Base-by-base conservation (phyloP, 2,329 filamentous ascomycete genomes). In the Kalmusia sp. region DNA sequence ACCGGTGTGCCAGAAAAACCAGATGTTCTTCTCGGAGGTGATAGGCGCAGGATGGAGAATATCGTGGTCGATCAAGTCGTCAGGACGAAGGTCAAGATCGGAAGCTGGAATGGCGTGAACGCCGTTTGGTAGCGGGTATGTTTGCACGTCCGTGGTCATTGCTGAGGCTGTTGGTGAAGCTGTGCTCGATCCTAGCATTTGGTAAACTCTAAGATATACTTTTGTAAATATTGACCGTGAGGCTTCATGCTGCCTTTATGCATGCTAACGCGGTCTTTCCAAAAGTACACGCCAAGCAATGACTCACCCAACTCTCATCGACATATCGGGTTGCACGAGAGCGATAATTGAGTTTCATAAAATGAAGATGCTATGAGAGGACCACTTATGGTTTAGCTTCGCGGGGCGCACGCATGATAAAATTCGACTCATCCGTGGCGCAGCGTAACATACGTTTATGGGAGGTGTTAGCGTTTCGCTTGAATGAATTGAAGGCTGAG, bases 1-100 rank as follows among this genome's bases (percentile, higher is more conserved):
- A 25, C 83, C 83, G 3, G 69, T 70, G 64, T 85, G 76, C 83
- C 83, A 86, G 70, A 84, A 86, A 63, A 84, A 82, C 77, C 82
- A 86, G 24, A 85, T 71, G 45, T 84, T 83, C 63, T 85, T 85
- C 45, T 79, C 75, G 24, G 69, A 65, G 0, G 70, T 63, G 22
- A 81, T 64, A 17, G 77, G 71, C 57, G 60, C 0, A 76, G 77
- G 47, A 12, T 33, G n/a, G 12, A 45, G 41, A 21, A 45, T 33
- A 21, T 24, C 21, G 30, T 15, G 12, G 14, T 45, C 41, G 30
- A 34, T 25, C 28, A 24, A 14, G 19, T 28, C 19, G 7, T 45
- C 41, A 5, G 41, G 19, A n/a, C 41, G 41, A 7, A 45, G 28
- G 30, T 45, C 30, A 2, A 45, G 19, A 17, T 12, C 3, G 12